Evolutionary conservation across 331 rosid species (phyloP), one percentile per base, ranked within the genome.

Genomic region (Malus hybrid): DNA sequence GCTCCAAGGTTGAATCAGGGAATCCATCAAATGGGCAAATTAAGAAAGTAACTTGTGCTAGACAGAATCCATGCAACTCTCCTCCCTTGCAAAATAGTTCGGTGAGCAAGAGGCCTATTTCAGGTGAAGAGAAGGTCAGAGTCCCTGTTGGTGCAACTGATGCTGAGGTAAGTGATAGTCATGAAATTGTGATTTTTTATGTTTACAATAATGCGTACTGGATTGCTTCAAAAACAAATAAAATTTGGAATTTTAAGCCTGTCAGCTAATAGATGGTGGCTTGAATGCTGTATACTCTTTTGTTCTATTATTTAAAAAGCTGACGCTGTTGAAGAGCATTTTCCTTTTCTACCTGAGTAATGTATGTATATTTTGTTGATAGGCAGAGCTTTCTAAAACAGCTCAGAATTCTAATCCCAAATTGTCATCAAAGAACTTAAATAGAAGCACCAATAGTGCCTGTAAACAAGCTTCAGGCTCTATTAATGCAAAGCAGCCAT

Each of bases 161-260:
- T 84, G 78, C 77, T 24, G 86, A 70, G 81, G 97, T 88, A 87
- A 93, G 93, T 82, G 8, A 56, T 79, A 76, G 73, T 9, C 61
- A 14, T n/a, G 63, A 68, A 24, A 68, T 60, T 63, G 63, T 75
- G 39, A 29, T 46, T 62, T 78, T 79, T 75, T 24, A 10, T 80
- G 65, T 56, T 75, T 69, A 28, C 11, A 46, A 73, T 13, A 15
- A 61, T 44, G 71, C 58, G 12, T 48, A 73, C 63, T 68, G 46
- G 75, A 76, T 56, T 70, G 52, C 71, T 73, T 60, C 56, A 68
- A 78, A 75, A 66, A 70, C 29, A 68, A 39, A 10, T 74, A 62
- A 19, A 6, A 15, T 82, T 8, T 33, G 80, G 46, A 12, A 4
- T 8, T 36, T 29, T 57, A 75, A 52, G 46, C 60, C 30, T 4